Base-by-base conservation (phyloP, 2,329 filamentous ascomycete species). In the Cladorrhinum sp. region DNA sequence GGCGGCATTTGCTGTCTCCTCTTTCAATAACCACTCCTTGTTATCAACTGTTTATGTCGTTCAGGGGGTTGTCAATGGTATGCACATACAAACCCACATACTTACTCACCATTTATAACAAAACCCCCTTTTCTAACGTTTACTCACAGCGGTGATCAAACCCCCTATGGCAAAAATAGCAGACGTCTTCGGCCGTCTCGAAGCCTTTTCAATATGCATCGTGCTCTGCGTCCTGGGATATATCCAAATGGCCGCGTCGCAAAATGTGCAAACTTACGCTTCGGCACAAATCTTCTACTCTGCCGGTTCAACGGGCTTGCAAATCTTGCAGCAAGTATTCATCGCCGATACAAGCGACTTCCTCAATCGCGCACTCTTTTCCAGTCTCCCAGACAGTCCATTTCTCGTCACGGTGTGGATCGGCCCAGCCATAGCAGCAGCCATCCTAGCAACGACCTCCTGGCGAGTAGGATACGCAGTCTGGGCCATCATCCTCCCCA, bases 381-480 rank as follows among this genome's bases (percentile, higher is more conserved):
- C 82, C 2, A 83, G 81, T 1, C 71, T 87, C 12, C 84, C 84
- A 2, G 81, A 85, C 64, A 73, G 83, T 16, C 85, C 85, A 0
- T 87, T 86, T 66, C 74, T 87, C 16, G 75, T 84, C 60, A 88
- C 83, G 8, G 79, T 85, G 3, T 88, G 84, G 81, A 77, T 85
- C 38, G 85, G 85, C 1, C 78, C 83, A 2, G 73, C 79, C 56
- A 76, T 86, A 27, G 81, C 78, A 1, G 72, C 76, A 1, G 73
- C 69, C 25, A 77, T 86, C 36, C 71, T 85, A 2, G 71, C 72
- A 9, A 70, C 71, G 12, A 71, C 77, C 1, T 78, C 72, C n/a
- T 87, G 85, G 85, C 75, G 84, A 69, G 86, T 83, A 83, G 84
- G 83, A 6, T 86, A 85, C 66, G 85, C 79, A 29, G 82, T 87